Conservation (phyloP, 164 flowering plant genomes). For the Umbilicus rupestris region DNA sequence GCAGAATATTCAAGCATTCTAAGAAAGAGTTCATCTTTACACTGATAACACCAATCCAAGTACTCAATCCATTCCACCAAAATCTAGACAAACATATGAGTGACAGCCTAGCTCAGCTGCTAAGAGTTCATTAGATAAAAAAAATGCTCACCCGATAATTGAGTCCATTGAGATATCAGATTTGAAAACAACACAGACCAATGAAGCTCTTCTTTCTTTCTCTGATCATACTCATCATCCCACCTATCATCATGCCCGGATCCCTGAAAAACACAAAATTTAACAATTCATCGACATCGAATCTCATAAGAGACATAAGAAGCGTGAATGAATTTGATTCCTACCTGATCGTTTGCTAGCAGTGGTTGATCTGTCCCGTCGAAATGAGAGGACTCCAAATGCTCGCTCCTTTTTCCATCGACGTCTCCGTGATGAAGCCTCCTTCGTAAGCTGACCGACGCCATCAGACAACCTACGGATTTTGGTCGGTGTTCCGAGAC, state of each 20-base stretch:
- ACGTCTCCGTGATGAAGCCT: constrained; percentile 7
- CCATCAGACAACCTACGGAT: constrained; percentile 4
- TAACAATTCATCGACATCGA: background rate
- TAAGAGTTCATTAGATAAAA: background rate
- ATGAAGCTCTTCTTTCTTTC: constrained; percentile 3
- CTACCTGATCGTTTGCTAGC: background rate
- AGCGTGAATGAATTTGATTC: background rate
- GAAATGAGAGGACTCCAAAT: background rate
- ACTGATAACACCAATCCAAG: background rate
- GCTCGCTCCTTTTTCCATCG: background rate
- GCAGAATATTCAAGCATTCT: too few species aligned
- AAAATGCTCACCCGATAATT: background rate
- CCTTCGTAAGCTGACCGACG: background rate
- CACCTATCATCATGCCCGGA: background rate
- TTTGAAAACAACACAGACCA: background rate
- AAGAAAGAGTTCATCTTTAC: too few species aligned
- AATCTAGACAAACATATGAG: background rate
- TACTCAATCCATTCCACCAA: background rate
- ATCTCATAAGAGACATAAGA: background rate
- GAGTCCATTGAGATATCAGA: constrained; percentile 2
- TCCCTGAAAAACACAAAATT: background rate
- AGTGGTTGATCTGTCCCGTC: background rate
- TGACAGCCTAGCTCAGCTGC: background rate
- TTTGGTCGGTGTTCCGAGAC: constrained; percentile 1
- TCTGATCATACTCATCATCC: background rate